These are phyloP conservation scores for Aspergillus incahuasiensis DNA, from an alignment of 495 filamentous ascomycete species.

Conservation along the genomic window DNA sequence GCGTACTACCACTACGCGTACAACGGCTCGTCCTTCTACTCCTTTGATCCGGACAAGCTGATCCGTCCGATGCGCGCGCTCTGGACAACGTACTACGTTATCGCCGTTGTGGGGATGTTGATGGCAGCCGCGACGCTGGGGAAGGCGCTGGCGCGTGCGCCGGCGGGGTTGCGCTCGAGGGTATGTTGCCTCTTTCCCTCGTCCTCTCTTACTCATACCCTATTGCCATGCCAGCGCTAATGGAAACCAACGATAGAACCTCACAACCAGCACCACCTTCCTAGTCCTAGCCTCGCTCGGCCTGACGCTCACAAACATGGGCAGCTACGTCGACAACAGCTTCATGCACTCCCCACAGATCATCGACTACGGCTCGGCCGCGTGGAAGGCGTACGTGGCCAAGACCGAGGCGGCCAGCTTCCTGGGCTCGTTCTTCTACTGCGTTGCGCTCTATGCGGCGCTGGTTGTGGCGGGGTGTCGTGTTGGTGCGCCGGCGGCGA, in stretches of 20 bases:
- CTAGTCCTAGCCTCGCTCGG: not conserved
- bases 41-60: not conserved
- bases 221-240: not conserved
- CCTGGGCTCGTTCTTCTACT: not conserved
- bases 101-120: not conserved
- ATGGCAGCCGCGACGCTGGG: not conserved
- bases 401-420: not conserved
- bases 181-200: not conserved
- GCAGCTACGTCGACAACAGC: not conserved
- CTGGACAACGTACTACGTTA: not conserved
- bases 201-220: too few species aligned
- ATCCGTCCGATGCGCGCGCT: not conserved
- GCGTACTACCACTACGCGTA: not conserved
- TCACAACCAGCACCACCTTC: not conserved
- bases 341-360: not conserved
- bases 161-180: not conserved
- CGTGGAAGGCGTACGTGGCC: not conserved
- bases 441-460: not conserved
- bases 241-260: not conserved
- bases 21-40: not conserved
- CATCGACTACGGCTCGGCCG: not conserved
- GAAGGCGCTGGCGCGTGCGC: not conserved
- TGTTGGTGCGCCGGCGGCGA: not conserved
- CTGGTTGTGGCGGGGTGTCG: not conserved
- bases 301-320: not conserved